Evolutionary conservation across 2,329 filamentous ascomycete genomes (phyloP).

Genomic region (Daldinia sp.): DNA sequence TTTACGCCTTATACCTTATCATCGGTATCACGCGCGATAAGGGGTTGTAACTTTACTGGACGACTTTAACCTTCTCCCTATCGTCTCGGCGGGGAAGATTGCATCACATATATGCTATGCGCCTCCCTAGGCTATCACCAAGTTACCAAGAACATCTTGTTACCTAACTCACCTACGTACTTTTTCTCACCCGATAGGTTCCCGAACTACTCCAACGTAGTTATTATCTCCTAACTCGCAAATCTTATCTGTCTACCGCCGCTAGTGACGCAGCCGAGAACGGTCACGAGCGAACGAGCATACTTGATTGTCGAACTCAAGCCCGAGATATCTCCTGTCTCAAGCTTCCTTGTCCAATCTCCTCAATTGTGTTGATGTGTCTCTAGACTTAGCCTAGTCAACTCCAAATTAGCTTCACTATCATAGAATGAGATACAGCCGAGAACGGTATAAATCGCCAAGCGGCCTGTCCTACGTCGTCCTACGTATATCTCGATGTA

Average conservation of each 20-base stretch:
- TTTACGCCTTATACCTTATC: conserved; percentile 36
- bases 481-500: conserved; percentile 25
- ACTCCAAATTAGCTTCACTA: conserved; percentile 10
- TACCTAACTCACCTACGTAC: conserved; percentile 33
- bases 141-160: conserved; percentile 20
- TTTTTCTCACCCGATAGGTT: conserved; percentile 25
- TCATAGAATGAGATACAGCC: conserved; percentile 25
- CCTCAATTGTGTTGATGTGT: conserved; percentile 30
- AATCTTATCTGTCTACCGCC: conserved; percentile 40
- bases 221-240: conserved; percentile 38
- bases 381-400: conserved; percentile 11
- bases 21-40: conserved; percentile 22
- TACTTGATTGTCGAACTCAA: conserved; percentile 25
- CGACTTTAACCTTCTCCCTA: conserved; percentile 10
- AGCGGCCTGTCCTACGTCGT: background rate
- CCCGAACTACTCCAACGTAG: background rate
- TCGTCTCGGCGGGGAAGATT: conserved; percentile 35
- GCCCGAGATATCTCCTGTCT: conserved; percentile 44
- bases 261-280: conserved; percentile 44
- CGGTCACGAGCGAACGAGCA: conserved; percentile 29
- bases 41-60: conserved; percentile 24
- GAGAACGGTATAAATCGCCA: conserved; percentile 43
- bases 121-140: conserved; percentile 9
- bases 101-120: conserved; percentile 26
- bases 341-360: conserved; percentile 12